A percentile compares a stretch with the other conserved stretches of the same genome.
Conservation (phyloP, 441 rosid species). For the Erysimum cheiri region DNA sequence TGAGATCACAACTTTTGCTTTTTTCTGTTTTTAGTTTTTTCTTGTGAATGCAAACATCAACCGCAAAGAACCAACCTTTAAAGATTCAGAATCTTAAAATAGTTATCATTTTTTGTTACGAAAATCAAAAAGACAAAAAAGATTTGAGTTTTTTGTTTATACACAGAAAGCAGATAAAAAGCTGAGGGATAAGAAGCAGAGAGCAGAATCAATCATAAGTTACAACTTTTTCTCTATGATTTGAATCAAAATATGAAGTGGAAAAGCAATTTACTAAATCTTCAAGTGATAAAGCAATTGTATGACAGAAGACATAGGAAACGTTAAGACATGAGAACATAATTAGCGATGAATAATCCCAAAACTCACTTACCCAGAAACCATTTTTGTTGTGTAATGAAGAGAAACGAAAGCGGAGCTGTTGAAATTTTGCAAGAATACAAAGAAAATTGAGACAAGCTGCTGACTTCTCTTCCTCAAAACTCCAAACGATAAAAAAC, state of each 20-base stretch:
- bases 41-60: slow-evolving; percentile 34
- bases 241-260: slow-evolving; percentile 13
- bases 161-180: slow-evolving; percentile 25
- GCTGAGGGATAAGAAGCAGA: slow-evolving; percentile 16
- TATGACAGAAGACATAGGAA: slow-evolving; percentile 21
- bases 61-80: slow-evolving; percentile 27
- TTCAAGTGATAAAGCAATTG: slow-evolving; percentile 27
- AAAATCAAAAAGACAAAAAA: background rate
- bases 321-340: slow-evolving; percentile 22
- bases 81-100: slow-evolving; percentile 39
- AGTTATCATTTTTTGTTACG: background rate
- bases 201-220: slow-evolving; percentile 9
- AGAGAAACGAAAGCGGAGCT: slow-evolving; percentile 26
- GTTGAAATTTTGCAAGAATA: slow-evolving; percentile 29
- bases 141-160: slow-evolving; percentile 1
- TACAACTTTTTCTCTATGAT: background rate
- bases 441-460: slow-evolving; percentile 30
- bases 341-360: slow-evolving; percentile 1
- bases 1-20: slow-evolving; percentile 28
- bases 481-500: slow-evolving; percentile 23
- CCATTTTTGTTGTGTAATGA: slow-evolving; percentile 22
- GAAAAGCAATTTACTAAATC: background rate
- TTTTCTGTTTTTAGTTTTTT: slow-evolving; percentile 19
- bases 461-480: slow-evolving; percentile 38
- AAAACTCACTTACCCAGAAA: slow-evolving; percentile 23